Conservation (phyloP, 257 asterid genomes). For the Salvia splendens region DNA sequence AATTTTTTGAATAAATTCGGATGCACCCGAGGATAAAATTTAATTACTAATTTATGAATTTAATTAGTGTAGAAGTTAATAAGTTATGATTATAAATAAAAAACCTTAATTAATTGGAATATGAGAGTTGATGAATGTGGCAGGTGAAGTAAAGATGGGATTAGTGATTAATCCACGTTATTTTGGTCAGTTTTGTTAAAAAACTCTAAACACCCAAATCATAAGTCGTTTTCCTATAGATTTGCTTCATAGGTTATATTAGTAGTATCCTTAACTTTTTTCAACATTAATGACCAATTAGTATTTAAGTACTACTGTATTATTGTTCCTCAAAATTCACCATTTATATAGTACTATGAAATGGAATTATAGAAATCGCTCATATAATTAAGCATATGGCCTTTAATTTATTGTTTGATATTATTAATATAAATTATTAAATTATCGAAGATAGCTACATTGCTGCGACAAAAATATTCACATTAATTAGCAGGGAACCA, state of each 20-base stretch:
- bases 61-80: too few relatives aligned
- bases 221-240: conserved; percentile 36
- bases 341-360: not conserved
- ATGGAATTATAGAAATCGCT: not conserved
- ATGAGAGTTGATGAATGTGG: conserved; percentile 20
- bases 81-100: too few relatives aligned
- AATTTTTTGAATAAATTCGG: not conserved
- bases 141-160: conserved; percentile 35
- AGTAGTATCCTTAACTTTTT: not conserved
- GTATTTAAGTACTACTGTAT: not conserved
- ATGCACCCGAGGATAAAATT: too few relatives aligned
- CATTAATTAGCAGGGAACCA: too few relatives aligned
- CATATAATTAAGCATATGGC: too few relatives aligned
- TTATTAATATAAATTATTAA: too few relatives aligned
- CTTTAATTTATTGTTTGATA: too few relatives aligned
- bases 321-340: not conserved
- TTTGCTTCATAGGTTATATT: not conserved
- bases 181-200: conserved; percentile 17
- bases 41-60: too few relatives aligned
- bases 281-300: not conserved
- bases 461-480: too few relatives aligned
- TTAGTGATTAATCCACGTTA: conserved; percentile 1
- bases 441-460: too few relatives aligned
- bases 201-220: conserved; percentile 30
- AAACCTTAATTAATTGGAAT: not conserved